Evolutionary conservation across 148 eudicot species (phyloP), one percentile per base, ranked within the genome.

Genomic region (Fagopyrum tataricum): DNA sequence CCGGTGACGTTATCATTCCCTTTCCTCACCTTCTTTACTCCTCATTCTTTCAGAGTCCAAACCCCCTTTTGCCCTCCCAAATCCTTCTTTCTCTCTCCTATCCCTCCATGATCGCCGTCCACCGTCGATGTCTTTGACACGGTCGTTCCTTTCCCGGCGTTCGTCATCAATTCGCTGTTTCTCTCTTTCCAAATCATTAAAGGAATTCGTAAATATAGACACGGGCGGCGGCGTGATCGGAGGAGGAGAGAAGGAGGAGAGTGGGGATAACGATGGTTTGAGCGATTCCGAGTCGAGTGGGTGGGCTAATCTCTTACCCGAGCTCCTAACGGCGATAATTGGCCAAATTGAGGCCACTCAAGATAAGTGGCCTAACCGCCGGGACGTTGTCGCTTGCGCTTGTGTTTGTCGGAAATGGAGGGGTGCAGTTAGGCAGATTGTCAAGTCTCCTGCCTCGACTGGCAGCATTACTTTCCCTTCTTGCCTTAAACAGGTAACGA

Each of bases 381-480:
- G 84, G 40, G 82, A 83, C 81, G 87, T 94, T 43, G 97, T 91
- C 44, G 86, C 83, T 6, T 89, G 90, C 44, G 97, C 81, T 42
- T 89, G 95, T 48, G 97, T 91, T 26, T 94, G 98, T 80, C 85
- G 79, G 80, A 73, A 81, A 51, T 94, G 98, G 98, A 85, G 97
- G 37, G 87, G 82, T 47, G 83, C 88, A 56, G 83, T 88, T 0
- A 82, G 56, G 23, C 87, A 85, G 76, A 78, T 87, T 26, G 92
- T 91, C 14, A 78, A 73, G 75, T 44, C 78, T 42, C 83, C 87
- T 21, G 15, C 73, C 58, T 71, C 70, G 5, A 68, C 85, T 72
- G 90, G 87, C 2, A 85, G 59, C 21, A 91, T 93, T 72, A 93
- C 98, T 12, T 93, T 93, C 77, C 97, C 98, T 20, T 83, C 88